A percentile compares a stretch with the other conserved stretches of the same genome.
These are phyloP conservation scores for Tanacetum coccineum DNA, from an alignment of 129 eudicot genomes.

Conservation along the genomic window DNA sequence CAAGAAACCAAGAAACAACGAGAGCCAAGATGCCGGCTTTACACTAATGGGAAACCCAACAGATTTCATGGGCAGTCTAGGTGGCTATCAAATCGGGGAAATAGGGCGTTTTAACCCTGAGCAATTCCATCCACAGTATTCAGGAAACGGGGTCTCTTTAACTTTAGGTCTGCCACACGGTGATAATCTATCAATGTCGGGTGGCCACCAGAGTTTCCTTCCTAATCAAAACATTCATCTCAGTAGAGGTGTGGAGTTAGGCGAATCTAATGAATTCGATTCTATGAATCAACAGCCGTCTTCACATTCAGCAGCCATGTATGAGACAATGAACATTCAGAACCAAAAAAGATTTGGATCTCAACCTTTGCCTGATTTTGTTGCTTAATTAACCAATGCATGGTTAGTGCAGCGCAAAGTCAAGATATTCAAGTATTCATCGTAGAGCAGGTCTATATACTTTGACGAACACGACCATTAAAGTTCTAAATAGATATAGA, in stretches of 20 bases:
- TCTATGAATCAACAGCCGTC: slow-evolving; percentile 44
- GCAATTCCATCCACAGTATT: slow-evolving; percentile 48
- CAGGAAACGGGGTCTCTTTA: slow-evolving; percentile 73
- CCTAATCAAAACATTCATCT: slow-evolving; percentile 55
- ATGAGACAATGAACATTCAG: slow-evolving; percentile 61
- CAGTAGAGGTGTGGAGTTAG: too few relatives aligned
- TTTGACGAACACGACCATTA: slow-evolving; percentile 33
- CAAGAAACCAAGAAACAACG: slow-evolving; percentile 51
- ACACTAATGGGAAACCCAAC: slow-evolving; percentile 60
- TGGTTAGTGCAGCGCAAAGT: too few relatives aligned
- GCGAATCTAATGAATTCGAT: slow-evolving; percentile 44
- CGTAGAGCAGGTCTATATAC: slow-evolving; percentile 32
- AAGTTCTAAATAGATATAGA: slow-evolving; percentile 42
- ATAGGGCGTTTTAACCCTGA: slow-evolving; percentile 59
- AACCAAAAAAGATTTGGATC: slow-evolving; percentile 72
- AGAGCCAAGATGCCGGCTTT: slow-evolving; percentile 57
- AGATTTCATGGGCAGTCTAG: slow-evolving; percentile 66
- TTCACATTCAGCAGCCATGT: slow-evolving; percentile 54
- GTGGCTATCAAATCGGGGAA: slow-evolving; percentile 61
- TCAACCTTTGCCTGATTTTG: slow-evolving; percentile 83
- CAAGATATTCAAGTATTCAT: too few relatives aligned
- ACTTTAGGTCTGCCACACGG: slow-evolving; percentile 80
- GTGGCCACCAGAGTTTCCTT: slow-evolving; percentile 48
- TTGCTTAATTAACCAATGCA: slow-evolving; percentile 42
- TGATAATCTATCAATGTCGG: slow-evolving; percentile 57